phyloP scores from a whole-genome alignment of 1,284 basidiomycete species.

The Erythrobasidium hasegawianum region DNA sequence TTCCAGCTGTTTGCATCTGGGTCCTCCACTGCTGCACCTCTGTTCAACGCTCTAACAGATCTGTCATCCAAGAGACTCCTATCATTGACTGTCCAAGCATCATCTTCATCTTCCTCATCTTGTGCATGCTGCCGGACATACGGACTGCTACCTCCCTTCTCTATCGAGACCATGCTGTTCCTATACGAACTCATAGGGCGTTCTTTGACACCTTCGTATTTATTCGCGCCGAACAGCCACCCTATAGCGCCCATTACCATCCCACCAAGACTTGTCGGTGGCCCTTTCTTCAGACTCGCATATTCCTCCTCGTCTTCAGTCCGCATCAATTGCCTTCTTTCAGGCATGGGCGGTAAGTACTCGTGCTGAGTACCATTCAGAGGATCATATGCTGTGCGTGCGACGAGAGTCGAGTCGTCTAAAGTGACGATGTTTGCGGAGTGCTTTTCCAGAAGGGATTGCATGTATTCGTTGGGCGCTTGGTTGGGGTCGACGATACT shows the following conservation, averaged over 20 bases:
- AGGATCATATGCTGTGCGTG: constrained; percentile 5
- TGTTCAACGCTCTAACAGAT: too few species aligned
- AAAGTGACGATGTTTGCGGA: constrained; percentile 3
- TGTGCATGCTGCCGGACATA: neutral
- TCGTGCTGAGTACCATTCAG: neutral
- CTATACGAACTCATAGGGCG: constrained; percentile 5
- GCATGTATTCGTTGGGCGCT: constrained; percentile 3
- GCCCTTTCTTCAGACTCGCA: neutral
- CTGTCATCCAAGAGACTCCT: too few species aligned
- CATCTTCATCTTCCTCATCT: neutral
- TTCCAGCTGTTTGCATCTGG: constrained; percentile 2
- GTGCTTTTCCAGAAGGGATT: constrained; percentile 1
- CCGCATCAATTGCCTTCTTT: neutral
- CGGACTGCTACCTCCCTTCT: neutral
- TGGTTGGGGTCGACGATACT: neutral
- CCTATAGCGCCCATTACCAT: neutral
- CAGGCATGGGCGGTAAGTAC: neutral
- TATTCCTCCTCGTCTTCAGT: neutral
- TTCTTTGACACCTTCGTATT: constrained; percentile 4
- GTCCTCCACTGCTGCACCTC: neutral
- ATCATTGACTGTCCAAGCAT: neutral
- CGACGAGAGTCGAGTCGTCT: neutral
- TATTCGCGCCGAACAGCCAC: constrained; percentile 2
- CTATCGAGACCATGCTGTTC: neutral
- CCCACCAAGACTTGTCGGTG: neutral